These are phyloP conservation scores for Lentinus tigrinus DNA, from an alignment of 768 basidiomycete genomes.

Conservation along the genomic window DNA sequence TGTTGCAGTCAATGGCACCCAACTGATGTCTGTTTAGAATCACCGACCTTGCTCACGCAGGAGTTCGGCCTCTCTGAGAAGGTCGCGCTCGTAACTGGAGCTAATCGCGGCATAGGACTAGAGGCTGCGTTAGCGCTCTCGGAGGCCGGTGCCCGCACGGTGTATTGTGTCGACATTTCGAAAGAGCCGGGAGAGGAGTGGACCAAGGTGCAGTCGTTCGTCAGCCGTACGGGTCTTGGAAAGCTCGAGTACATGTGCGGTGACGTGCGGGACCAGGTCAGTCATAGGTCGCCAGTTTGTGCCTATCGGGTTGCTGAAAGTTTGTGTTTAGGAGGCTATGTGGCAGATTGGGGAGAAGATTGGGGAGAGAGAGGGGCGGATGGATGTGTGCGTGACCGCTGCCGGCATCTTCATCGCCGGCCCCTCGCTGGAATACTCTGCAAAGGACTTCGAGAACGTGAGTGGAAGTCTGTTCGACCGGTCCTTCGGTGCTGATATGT, in stretches of 20 bases:
- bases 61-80: conserved; percentile 29
- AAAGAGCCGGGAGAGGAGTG: conserved; percentile 55
- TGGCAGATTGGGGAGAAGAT: conserved; percentile 59
- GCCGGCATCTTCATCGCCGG: conserved; percentile 61
- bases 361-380: conserved; percentile 62
- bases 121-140: conserved; percentile 74
- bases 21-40: no score
- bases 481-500: no score
- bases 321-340: conserved; percentile 17
- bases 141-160: conserved; percentile 63
- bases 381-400: conserved; percentile 75
- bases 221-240: conserved; percentile 18
- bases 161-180: conserved; percentile 69
- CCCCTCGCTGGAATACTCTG: conserved; percentile 64
- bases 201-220: conserved; percentile 47
- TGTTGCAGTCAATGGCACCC: no score
- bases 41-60: conserved; percentile 21
- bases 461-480: no score
- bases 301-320: no score
- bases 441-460: conserved; percentile 59
- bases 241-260: conserved; percentile 60
- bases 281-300: conserved; percentile 7
- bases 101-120: conserved; percentile 58
- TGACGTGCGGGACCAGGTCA: conserved; percentile 62
- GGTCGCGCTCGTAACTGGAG: conserved; percentile 38